Evolutionary conservation across 371 early-diverging fungal genomes (phyloP).

Genomic region (Syncephalastrum racemosum): DNA sequence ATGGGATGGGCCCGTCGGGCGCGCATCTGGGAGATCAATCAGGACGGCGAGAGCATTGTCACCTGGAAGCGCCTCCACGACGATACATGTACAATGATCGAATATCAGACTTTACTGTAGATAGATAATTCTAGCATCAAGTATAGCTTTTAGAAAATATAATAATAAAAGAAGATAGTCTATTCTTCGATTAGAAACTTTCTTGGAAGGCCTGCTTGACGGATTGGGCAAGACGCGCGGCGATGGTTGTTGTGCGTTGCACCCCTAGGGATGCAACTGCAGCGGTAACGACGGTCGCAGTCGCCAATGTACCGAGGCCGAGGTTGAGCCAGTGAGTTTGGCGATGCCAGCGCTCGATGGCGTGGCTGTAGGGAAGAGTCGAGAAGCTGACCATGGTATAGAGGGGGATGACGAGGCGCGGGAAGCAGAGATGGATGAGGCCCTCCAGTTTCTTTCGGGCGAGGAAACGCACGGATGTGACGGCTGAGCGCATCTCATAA

Average conservation of each 20-base stretch:
- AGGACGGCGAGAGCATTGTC: constrained; percentile 34
- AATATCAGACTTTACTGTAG: constrained; percentile 46
- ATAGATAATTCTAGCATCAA: not conserved
- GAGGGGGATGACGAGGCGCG: constrained; percentile 77
- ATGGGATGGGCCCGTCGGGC: constrained; percentile 48
- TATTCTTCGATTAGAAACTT: too few relatives aligned
- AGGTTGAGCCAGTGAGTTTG: constrained; percentile 59
- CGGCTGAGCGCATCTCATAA: constrained; percentile 90
- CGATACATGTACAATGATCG: constrained; percentile 33
- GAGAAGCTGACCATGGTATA: constrained; percentile 97
- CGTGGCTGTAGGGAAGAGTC: constrained; percentile 82
- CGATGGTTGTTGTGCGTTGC: too few relatives aligned
- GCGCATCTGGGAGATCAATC: constrained; percentile 41
- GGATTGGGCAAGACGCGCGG: too few relatives aligned
- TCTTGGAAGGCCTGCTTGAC: too few relatives aligned
- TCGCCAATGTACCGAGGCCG: constrained; percentile 12
- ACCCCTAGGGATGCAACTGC: not conserved
- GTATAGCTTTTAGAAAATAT: too few relatives aligned
- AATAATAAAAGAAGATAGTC: too few relatives aligned
- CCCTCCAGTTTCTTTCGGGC: constrained; percentile 80
- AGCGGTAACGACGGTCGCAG: constrained; percentile 12
- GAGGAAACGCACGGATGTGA: constrained; percentile 70
- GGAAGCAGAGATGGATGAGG: constrained; percentile 70
- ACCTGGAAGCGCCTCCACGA: constrained; percentile 55
- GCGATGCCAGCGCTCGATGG: constrained; percentile 56